A percentile compares a stretch with the other conserved stretches of the same genome.
Evolutionary conservation across 208 protist species (phyloP).

Genomic region (Lotmaria passim): DNA sequence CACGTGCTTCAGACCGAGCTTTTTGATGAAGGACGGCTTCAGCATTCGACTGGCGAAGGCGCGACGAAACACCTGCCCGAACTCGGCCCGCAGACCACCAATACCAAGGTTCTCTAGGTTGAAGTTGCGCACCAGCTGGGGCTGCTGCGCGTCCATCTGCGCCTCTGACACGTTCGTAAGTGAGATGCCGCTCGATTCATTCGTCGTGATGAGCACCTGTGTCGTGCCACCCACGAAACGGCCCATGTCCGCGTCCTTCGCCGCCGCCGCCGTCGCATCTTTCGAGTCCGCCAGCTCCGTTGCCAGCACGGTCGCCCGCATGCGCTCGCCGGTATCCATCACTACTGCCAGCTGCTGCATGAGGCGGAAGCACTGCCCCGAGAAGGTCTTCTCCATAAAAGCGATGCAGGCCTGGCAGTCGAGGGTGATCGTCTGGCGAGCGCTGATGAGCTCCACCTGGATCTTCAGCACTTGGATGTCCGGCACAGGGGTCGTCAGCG

Average conservation of each 20-base stretch:
- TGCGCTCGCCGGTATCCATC: slow-evolving; percentile 50
- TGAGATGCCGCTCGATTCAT: slow-evolving; percentile 69
- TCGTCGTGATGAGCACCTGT: slow-evolving; percentile 47
- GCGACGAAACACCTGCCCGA: slow-evolving; percentile 98
- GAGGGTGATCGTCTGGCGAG: slow-evolving; percentile 63
- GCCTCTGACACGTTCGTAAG: slow-evolving; percentile 78
- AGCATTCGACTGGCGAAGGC: slow-evolving; percentile 99
- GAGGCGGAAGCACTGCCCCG: slow-evolving; percentile 62
- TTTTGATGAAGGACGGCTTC: slow-evolving; percentile 93
- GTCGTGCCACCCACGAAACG: slow-evolving; percentile 41
- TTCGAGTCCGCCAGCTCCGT: slow-evolving; percentile 32
- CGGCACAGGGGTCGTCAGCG: slow-evolving; percentile 30
- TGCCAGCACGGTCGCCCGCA: slow-evolving; percentile 52
- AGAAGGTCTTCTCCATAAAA: slow-evolving; percentile 55
- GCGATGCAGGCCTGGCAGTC: slow-evolving; percentile 67
- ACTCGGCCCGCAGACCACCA: slow-evolving; percentile 96
- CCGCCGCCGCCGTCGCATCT: slow-evolving; percentile 9
- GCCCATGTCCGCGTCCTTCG: slow-evolving; percentile 39
- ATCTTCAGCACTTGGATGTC: slow-evolving; percentile 45
- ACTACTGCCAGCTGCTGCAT: slow-evolving; percentile 71
- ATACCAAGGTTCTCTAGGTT: slow-evolving; percentile 95
- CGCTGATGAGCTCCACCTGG: slow-evolving; percentile 58
- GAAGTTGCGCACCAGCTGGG: slow-evolving; percentile 83
- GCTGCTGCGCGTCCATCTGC: slow-evolving; percentile 84
- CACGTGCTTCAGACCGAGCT: slow-evolving; percentile 98